phyloP scores from a whole-genome alignment of 768 basidiomycete species.

The Hydnomerulius pinastri region DNA sequence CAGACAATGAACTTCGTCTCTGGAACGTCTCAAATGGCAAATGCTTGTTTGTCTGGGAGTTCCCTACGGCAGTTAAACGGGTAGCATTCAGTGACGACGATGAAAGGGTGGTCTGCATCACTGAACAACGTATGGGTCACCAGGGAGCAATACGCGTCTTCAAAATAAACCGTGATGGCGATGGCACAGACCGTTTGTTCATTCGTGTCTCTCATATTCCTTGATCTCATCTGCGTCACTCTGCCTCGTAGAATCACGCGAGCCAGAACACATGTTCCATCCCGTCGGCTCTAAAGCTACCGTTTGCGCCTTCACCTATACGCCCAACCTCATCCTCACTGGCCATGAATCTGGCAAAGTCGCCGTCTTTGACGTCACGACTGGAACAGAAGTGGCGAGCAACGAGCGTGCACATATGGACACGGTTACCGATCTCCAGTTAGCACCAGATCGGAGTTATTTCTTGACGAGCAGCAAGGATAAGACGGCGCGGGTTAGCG shows the following conservation, averaged over 20 bases:
- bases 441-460: constrained; percentile 88
- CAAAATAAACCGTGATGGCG: constrained; percentile 78
- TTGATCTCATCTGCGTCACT: constrained; percentile 3
- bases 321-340: constrained; percentile 79
- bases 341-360: constrained; percentile 98
- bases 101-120: constrained; percentile 84
- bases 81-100: constrained; percentile 90
- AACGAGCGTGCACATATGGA: constrained; percentile 91
- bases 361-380: constrained; percentile 85
- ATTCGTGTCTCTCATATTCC: background rate
- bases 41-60: constrained; percentile 95
- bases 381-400: constrained; percentile 77
- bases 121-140: constrained; percentile 95
- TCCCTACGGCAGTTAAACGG: constrained; percentile 96
- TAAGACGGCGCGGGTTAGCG: constrained; percentile 86
- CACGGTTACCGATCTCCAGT: constrained; percentile 88
- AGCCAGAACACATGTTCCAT: constrained; percentile 78
- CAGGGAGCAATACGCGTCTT: constrained; percentile 92
- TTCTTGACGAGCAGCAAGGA: constrained; percentile 97
- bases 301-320: constrained; percentile 87
- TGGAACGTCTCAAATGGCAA: constrained; percentile 92
- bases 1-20: constrained; percentile 89
- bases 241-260: constrained; percentile 59
- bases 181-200: constrained; percentile 77
- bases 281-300: constrained; percentile 96